A percentile compares a stretch with the other conserved stretches of the same genome.
Conservation (phyloP, 306 rosid genomes). For the Styphnolobium japonicum region DNA sequence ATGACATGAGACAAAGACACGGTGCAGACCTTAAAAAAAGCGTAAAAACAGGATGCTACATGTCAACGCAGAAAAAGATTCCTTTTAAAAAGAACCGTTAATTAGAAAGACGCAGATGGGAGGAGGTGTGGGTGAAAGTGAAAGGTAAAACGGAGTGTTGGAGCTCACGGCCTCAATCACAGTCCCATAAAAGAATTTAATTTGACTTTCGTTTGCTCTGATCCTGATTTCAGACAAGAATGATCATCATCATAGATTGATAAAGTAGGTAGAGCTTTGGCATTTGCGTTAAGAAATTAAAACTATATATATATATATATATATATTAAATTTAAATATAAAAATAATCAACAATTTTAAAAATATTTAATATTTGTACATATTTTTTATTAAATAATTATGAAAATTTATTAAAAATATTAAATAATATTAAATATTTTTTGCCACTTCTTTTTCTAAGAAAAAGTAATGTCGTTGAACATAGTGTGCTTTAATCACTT, state of each 20-base stretch:
- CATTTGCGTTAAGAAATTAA: no score
- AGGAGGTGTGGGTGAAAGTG: conserved; percentile 22
- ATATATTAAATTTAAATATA: no score
- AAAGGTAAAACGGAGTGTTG: background rate
- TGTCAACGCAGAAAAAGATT: conserved; percentile 39
- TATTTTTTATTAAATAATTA: no score
- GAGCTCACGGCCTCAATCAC: background rate
- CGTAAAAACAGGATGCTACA: conserved; percentile 32
- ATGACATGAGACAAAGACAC: background rate
- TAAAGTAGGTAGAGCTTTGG: conserved; percentile 19
- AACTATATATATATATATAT: no score
- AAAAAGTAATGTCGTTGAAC: no score
- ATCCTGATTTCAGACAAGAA: conserved; percentile 34
- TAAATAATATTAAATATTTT: no score
- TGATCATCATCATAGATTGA: conserved; percentile 24
- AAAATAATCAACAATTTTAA: no score
- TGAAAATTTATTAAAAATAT: no score
- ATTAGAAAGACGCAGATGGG: conserved; percentile 7
- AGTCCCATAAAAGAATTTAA: conserved; percentile 4
- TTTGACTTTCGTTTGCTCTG: conserved; percentile 51
- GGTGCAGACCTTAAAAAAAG: conserved; percentile 28
- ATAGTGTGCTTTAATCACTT: no score
- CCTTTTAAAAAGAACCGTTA: conserved; percentile 23
- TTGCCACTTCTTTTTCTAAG: no score
- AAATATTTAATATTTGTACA: no score